phyloP scores from a whole-genome alignment of 2,329 filamentous ascomycete genomes.

The Colletotrichum lindemuthianum region DNA sequence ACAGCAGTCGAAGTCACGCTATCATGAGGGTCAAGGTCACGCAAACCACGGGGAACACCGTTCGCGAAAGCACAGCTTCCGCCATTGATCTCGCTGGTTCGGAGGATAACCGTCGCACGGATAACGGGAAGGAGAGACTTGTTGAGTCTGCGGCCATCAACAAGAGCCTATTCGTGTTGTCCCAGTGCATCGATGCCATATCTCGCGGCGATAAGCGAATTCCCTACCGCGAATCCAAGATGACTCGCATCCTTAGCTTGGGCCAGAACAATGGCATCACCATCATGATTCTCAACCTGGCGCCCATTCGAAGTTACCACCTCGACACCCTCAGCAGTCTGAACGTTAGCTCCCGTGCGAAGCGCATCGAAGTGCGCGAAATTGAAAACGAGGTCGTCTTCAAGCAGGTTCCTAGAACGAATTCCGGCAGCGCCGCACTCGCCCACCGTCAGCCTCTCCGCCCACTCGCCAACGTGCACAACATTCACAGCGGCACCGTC shows the following conservation, averaged over 20 bases:
- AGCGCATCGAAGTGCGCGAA: slow-evolving; percentile 95
- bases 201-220: slow-evolving; percentile 79
- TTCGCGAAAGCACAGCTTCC: slow-evolving; percentile 83
- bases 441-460: slow-evolving; percentile 79
- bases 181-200: slow-evolving; percentile 96
- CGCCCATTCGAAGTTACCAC: slow-evolving; percentile 91
- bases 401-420: slow-evolving; percentile 74
- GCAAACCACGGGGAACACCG: slow-evolving; percentile 75
- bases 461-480: slow-evolving; percentile 79
- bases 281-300: slow-evolving; percentile 95
- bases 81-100: slow-evolving; percentile 96
- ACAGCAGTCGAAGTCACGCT: slow-evolving; percentile 89
- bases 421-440: slow-evolving; percentile 48
- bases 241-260: slow-evolving; percentile 92
- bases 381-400: slow-evolving; percentile 96
- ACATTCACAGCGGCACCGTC: slow-evolving; percentile 71
- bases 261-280: slow-evolving; percentile 96
- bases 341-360: slow-evolving; percentile 94
- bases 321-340: slow-evolving; percentile 92
- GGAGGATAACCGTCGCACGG: slow-evolving; percentile 93
- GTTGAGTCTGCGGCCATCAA: slow-evolving; percentile 98
- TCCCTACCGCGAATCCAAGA: slow-evolving; percentile 94
- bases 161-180: slow-evolving; percentile 94
- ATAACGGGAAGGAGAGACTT: slow-evolving; percentile 91
- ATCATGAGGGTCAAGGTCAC: slow-evolving; percentile 91